Conservation (phyloP, 2,329 filamentous ascomycete genomes). For the Claviceps capensis region DNA sequence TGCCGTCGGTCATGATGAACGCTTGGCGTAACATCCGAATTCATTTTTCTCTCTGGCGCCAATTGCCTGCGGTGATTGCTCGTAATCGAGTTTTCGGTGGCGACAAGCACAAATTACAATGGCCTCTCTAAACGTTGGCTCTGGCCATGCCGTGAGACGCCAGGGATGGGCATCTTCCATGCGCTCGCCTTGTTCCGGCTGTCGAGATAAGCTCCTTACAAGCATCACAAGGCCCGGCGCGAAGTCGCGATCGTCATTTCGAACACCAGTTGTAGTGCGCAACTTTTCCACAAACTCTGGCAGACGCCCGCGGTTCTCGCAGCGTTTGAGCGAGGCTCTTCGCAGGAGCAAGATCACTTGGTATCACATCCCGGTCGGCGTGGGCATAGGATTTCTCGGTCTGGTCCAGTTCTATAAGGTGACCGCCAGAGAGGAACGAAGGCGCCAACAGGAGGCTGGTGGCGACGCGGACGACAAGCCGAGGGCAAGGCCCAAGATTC, state of each 20-base stretch:
- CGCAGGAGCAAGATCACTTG: conserved; percentile 55
- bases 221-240: neutral
- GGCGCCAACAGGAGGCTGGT: conserved; percentile 29
- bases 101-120: conserved; percentile 9
- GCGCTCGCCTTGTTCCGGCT: conserved; percentile 17
- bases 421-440: conserved; percentile 40
- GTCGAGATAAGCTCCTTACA: conserved; percentile 9
- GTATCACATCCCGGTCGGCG: conserved; percentile 78
- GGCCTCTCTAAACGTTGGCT: conserved; percentile 21
- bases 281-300: conserved; percentile 24
- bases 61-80: no score
- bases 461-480: conserved; percentile 28
- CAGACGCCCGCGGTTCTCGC: conserved; percentile 35
- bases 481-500: conserved; percentile 46
- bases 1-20: neutral
- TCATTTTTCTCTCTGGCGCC: no score
- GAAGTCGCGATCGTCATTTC: conserved; percentile 12
- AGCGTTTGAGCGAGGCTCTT: conserved; percentile 35
- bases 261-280: conserved; percentile 14
- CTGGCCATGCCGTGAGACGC: conserved; percentile 19
- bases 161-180: conserved; percentile 17
- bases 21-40: no score
- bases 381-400: conserved; percentile 76
- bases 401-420: conserved; percentile 74
- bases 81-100: no score